A percentile compares a stretch with the other conserved stretches of the same genome.
These are phyloP conservation scores for Conticribra weissflogii DNA, from an alignment of 108 stramenopile genomes.

Conservation along the genomic window DNA sequence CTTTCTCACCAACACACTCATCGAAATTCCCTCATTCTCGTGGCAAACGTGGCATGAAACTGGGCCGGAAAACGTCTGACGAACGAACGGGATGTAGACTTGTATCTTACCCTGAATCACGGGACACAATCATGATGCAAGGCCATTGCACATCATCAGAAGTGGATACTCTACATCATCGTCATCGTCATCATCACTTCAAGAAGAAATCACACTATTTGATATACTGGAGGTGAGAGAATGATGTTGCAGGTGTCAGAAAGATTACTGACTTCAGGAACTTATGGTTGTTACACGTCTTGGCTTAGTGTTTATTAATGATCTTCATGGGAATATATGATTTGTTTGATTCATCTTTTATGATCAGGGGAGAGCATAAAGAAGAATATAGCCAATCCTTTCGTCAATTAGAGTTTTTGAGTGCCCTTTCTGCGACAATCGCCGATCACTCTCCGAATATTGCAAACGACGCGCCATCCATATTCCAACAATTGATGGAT, in stretches of 20 bases:
- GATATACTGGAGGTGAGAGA: background rate
- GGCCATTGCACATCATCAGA: too few relatives aligned
- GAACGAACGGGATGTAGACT: too few relatives aligned
- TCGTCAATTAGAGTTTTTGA: constrained; percentile 37
- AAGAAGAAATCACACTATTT: background rate
- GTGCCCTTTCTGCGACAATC: constrained; percentile 39
- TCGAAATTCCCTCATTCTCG: too few relatives aligned
- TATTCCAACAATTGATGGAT: constrained; percentile 41
- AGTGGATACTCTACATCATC: too few relatives aligned
- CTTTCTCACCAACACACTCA: too few relatives aligned
- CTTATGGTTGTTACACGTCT: background rate
- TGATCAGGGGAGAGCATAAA: constrained; percentile 36
- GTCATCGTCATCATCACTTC: too few relatives aligned
- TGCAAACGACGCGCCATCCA: constrained; percentile 11
- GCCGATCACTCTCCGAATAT: constrained; percentile 10
- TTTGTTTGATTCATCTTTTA: constrained; percentile 4
- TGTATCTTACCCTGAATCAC: too few relatives aligned
- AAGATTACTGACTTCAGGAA: background rate
- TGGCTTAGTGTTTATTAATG: background rate
- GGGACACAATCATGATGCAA: too few relatives aligned
- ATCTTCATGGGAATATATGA: too few relatives aligned
- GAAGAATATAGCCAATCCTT: constrained; percentile 45
- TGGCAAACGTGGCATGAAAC: too few relatives aligned
- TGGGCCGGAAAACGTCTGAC: too few relatives aligned
- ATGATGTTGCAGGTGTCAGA: background rate